phyloP scores from a whole-genome alignment of 768 basidiomycete genomes.

The Pleurotus tuber-regium region DNA sequence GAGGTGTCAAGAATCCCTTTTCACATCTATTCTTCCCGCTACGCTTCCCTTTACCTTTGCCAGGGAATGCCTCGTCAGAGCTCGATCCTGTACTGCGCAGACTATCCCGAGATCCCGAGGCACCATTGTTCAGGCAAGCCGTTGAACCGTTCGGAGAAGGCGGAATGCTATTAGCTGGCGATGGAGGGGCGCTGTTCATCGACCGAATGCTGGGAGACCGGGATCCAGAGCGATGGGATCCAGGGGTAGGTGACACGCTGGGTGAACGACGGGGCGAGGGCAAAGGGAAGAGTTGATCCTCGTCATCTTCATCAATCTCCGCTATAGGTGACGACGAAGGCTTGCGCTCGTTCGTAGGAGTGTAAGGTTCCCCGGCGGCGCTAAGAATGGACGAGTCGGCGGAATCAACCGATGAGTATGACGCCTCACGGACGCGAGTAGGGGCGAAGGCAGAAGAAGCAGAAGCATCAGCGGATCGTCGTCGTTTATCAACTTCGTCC shows the following conservation, averaged over 20 bases:
- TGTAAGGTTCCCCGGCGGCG: background rate
- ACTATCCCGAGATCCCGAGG: slow-evolving; percentile 19
- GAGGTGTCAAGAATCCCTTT: slow-evolving; percentile 15
- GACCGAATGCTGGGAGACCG: slow-evolving; percentile 11
- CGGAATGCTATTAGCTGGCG: slow-evolving; percentile 8
- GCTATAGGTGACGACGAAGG: slow-evolving; percentile 34
- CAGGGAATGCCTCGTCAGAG: slow-evolving; percentile 14
- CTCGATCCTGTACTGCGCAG: slow-evolving; percentile 4
- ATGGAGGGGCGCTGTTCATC: slow-evolving; percentile 11
- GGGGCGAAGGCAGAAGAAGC: background rate
- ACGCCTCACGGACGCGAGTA: slow-evolving; percentile 7
- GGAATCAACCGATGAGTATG: slow-evolving; percentile 9
- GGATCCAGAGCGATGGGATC: slow-evolving; percentile 29
- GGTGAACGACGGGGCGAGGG: slow-evolving; percentile 60
- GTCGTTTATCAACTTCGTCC: slow-evolving; percentile 63
- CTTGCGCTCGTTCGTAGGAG: slow-evolving; percentile 1
- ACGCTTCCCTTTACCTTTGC: slow-evolving; percentile 1
- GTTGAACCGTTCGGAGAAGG: slow-evolving; percentile 30
- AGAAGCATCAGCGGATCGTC: slow-evolving; percentile 38
- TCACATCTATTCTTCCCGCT: slow-evolving; percentile 11
- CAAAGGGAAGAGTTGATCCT: slow-evolving; percentile 55
- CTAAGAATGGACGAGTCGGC: slow-evolving; percentile 1
- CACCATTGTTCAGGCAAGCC: slow-evolving; percentile 17
- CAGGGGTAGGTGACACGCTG: slow-evolving; percentile 30
- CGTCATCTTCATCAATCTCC: slow-evolving; percentile 46